phyloP scores from a whole-genome alignment of 1,284 basidiomycete species.

The Wolfiporia cocos region DNA sequence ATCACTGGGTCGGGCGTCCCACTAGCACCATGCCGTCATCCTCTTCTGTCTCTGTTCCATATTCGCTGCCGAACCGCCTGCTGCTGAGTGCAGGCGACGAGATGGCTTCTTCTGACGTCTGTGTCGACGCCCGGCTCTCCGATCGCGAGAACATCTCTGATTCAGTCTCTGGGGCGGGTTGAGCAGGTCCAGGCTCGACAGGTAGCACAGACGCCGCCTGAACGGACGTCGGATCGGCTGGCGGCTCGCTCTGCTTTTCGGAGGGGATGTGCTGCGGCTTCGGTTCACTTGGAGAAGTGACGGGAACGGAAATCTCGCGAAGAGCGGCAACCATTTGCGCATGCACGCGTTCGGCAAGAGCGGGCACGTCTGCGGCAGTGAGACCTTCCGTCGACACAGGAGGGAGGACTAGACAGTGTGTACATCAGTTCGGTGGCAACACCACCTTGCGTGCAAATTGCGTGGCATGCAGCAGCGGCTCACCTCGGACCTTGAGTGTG shows the following conservation, averaged over 20 bases:
- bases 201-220: slow-evolving; percentile 6
- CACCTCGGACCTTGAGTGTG: slow-evolving; percentile 78
- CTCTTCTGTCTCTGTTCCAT: slow-evolving; percentile 66
- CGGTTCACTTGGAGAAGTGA: slow-evolving; percentile 21
- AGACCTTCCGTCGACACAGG: slow-evolving; percentile 71
- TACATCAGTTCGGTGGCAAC: neutral
- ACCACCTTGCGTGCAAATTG: neutral
- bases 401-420: slow-evolving; percentile 54
- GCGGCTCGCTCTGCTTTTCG: slow-evolving; percentile 7
- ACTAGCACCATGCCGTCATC: slow-evolving; percentile 78
- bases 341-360: slow-evolving; percentile 58
- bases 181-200: slow-evolving; percentile 10
- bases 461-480: slow-evolving; percentile 24
- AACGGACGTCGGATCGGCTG: slow-evolving; percentile 7
- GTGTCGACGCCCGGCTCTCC: slow-evolving; percentile 26
- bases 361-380: slow-evolving; percentile 57
- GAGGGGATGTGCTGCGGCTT: slow-evolving; percentile 13
- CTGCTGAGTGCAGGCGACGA: slow-evolving; percentile 31
- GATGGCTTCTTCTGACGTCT: slow-evolving; percentile 31
- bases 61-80: slow-evolving; percentile 42
- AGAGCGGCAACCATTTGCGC: slow-evolving; percentile 69
- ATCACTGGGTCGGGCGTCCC: slow-evolving; percentile 40
- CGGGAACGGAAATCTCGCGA: slow-evolving; percentile 56
- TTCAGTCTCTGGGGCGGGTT: slow-evolving; percentile 8
- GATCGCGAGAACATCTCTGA: slow-evolving; percentile 15